Evolutionary conservation across 2,329 filamentous ascomycete genomes (phyloP), one percentile per base, ranked within the genome.

Genomic region (Claviceps africana): DNA sequence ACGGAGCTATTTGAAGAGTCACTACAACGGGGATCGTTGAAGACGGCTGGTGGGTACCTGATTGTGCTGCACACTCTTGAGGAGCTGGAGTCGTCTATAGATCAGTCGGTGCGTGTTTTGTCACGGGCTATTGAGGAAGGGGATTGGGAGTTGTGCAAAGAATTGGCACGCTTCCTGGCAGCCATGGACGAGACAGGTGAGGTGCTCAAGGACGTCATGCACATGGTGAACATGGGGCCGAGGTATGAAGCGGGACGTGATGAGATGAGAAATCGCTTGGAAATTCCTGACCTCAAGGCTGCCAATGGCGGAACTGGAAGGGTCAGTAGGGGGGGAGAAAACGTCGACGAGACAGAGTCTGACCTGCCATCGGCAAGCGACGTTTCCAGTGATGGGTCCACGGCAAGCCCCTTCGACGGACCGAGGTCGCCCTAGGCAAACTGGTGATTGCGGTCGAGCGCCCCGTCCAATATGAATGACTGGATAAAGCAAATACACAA

Each of bases 11-110:
- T 98, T 60, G 91, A 98, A 65, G 88, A 95, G 65, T 91, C 89
- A 4, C 72, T 98, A 10, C 82, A 85, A 57, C 81, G 87, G 52
- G 89, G 88, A 3, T 87, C 85, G 4, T 73, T 98, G 48, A 97
- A 97, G 68, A 98, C 93, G 6, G 94, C 93, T 2, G 91, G 90
- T 10, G 93, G 94, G 1, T 98, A 97, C 66, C 76, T 98, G n/a
- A 80, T 98, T 19, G 87, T 98, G 37, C 73, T 98, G 37, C 91
- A 98, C 64, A 94, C 89, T 0, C 76, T 86, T 53, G 81, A 85
- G 57, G 83, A 87, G 64, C 67, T 86, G 43, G 78, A 76, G 11
- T 75, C 82, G 2, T 85, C 82, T 21, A 83, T 82, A 15, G 83
- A 87, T 60, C 85, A 91, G 63, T 83, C 89, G 21, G 85, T 95